These are phyloP conservation scores for Fragaria nilgerrensis DNA, from an alignment of 306 rosid genomes.

Conservation along the genomic window DNA sequence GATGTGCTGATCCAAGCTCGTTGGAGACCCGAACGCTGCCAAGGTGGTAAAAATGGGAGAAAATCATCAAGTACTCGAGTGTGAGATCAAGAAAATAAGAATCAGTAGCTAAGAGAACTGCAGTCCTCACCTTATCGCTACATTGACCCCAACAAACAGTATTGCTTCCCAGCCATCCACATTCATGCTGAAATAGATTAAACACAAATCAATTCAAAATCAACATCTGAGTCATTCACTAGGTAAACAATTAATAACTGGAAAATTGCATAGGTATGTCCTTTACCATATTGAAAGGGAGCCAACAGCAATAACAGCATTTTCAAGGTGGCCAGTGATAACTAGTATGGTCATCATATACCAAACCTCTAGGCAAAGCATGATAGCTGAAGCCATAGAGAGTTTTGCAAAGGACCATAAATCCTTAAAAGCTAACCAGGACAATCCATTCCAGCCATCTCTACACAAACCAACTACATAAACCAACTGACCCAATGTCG, in stretches of 20 bases:
- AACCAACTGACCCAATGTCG: constrained; percentile 61
- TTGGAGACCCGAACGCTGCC: constrained; percentile 87
- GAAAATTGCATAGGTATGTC: not conserved
- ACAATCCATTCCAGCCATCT: constrained; percentile 84
- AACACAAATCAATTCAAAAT: not conserved
- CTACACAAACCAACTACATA: constrained; percentile 78
- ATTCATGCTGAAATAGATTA: constrained; percentile 68
- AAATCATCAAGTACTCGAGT: not conserved
- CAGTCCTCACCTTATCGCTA: constrained; percentile 72
- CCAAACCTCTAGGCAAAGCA: constrained; percentile 96
- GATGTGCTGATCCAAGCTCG: constrained; percentile 90
- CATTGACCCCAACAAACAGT: constrained; percentile 88
- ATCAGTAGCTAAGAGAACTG: not conserved
- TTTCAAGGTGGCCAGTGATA: constrained; percentile 91
- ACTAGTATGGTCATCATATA: constrained; percentile 90
- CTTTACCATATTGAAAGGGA: constrained; percentile 87
- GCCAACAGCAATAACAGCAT: constrained; percentile 85
- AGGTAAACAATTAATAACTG: not conserved
- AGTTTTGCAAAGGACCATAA: constrained; percentile 74
- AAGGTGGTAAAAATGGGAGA: not conserved
- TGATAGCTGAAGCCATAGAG: constrained; percentile 82
- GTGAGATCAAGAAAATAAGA: not conserved
- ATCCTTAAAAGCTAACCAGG: constrained; percentile 85
- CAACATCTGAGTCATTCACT: not conserved
- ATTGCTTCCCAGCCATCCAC: constrained; percentile 94